Percentiles rank a stretch among this genome's conserved stretches.
phyloP scores from a whole-genome alignment of 139 green algal genomes.

The Tetraselmis striata region DNA sequence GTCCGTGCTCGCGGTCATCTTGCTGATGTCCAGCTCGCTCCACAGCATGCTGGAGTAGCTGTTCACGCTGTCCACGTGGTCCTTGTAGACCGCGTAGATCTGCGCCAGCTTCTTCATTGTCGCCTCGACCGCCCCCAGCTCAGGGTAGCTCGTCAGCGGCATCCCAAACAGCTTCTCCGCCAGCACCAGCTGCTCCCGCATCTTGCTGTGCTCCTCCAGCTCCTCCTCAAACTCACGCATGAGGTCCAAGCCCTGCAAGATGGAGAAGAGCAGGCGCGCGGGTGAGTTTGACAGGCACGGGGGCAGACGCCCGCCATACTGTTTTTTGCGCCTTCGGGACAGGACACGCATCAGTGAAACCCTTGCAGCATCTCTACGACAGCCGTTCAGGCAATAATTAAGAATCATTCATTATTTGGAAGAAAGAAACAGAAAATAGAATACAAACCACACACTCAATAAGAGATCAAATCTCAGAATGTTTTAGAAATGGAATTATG shows the following conservation, averaged over 20 bases:
- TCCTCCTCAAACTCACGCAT: slow-evolving; percentile 34
- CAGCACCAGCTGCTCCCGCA: slow-evolving; percentile 65
- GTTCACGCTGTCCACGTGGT: slow-evolving; percentile 53
- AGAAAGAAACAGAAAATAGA: too few relatives aligned
- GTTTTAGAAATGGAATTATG: too few relatives aligned
- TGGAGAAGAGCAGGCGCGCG: too few relatives aligned
- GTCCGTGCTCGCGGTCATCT: slow-evolving; percentile 57
- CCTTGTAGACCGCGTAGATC: slow-evolving; percentile 68
- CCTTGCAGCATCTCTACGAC: too few relatives aligned
- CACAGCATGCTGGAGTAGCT: slow-evolving; percentile 60
- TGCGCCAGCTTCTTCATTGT: slow-evolving; percentile 61
- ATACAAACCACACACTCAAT: too few relatives aligned
- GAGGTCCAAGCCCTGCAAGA: slow-evolving; percentile 18
- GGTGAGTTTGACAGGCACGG: too few relatives aligned
- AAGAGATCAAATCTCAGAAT: too few relatives aligned
- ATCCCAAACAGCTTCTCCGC: slow-evolving; percentile 82
- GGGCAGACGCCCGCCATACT: too few relatives aligned
- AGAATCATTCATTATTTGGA: too few relatives aligned
- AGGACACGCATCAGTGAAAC: too few relatives aligned
- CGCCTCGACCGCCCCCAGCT: slow-evolving; percentile 50
- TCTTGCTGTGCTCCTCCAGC: slow-evolving; percentile 31
- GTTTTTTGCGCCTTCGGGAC: too few relatives aligned
- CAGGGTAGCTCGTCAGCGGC: slow-evolving; percentile 63
- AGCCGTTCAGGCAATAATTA: too few relatives aligned
- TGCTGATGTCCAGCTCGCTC: slow-evolving; percentile 69